Percentiles rank a stretch among this genome's conserved stretches.
Evolutionary conservation across 768 basidiomycete genomes (phyloP).

Genomic region (Tylopilus intermedius): DNA sequence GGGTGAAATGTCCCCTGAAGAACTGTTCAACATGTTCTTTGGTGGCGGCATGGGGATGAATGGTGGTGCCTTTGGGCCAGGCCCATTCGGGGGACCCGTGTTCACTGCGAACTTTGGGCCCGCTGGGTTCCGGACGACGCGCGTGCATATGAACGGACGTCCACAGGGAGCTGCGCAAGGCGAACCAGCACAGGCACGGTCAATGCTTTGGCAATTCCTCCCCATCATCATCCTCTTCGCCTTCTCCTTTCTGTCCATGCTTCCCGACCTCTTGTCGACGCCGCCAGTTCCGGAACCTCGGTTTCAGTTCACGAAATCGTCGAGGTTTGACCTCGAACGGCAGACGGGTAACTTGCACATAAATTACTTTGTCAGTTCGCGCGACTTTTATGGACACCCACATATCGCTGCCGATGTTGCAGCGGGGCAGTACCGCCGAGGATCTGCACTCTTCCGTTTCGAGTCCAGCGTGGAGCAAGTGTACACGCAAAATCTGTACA

Average conservation of each 20-base stretch:
- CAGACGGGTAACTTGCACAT: slow-evolving; percentile 67
- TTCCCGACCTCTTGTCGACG: slow-evolving; percentile 72
- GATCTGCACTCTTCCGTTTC: slow-evolving; percentile 48
- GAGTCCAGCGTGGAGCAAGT: slow-evolving; percentile 72
- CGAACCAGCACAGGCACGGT: slow-evolving; percentile 45
- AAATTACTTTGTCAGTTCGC: slow-evolving; percentile 78
- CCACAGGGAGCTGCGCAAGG: slow-evolving; percentile 33
- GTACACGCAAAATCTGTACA: slow-evolving; percentile 67
- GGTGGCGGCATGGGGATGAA: slow-evolving; percentile 50
- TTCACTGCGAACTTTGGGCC: slow-evolving; percentile 79
- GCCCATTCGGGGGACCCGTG: slow-evolving; percentile 45
- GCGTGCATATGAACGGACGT: slow-evolving; percentile 41
- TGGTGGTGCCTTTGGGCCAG: slow-evolving; percentile 51
- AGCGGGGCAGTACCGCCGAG: slow-evolving; percentile 32
- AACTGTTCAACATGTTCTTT: slow-evolving; percentile 98
- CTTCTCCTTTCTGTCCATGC: slow-evolving; percentile 76
- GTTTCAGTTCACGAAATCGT: slow-evolving; percentile 62
- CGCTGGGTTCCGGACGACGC: slow-evolving; percentile 74
- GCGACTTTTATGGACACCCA: slow-evolving; percentile 74
- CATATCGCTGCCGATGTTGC: slow-evolving; percentile 68
- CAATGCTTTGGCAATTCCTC: slow-evolving; percentile 68
- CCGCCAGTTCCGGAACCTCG: slow-evolving; percentile 70
- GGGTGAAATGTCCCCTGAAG: slow-evolving; percentile 89
- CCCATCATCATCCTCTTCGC: slow-evolving; percentile 80
- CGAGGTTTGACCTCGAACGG: slow-evolving; percentile 65